phyloP scores from a whole-genome alignment of 1,139 yeast genomes.

The Citeromyces hawaiiensis region DNA sequence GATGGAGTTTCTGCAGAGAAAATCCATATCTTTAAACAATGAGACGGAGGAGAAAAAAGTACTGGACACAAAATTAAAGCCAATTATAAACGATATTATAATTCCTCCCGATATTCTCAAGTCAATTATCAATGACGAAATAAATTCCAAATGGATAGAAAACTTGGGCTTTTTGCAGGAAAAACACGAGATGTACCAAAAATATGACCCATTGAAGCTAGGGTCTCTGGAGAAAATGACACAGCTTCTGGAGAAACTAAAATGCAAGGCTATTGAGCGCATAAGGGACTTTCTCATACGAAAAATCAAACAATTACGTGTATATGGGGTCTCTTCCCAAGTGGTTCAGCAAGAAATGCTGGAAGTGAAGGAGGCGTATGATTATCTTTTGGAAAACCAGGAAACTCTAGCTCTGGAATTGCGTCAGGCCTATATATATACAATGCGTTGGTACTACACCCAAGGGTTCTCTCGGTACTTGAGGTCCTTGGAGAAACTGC shows the following conservation, averaged over 20 bases:
- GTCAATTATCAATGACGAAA: slow-evolving; percentile 31
- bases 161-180: slow-evolving; percentile 43
- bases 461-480: slow-evolving; percentile 70
- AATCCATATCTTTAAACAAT: slow-evolving; percentile 44
- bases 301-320: slow-evolving; percentile 53
- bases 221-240: slow-evolving; percentile 23
- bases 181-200: slow-evolving; percentile 34
- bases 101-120: slow-evolving; percentile 58
- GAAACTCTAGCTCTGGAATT: slow-evolving; percentile 64
- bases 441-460: slow-evolving; percentile 89
- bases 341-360: slow-evolving; percentile 57
- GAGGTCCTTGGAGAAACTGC: slow-evolving; percentile 58
- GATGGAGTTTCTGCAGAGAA: slow-evolving; percentile 39
- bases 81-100: slow-evolving; percentile 58
- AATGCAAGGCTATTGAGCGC: slow-evolving; percentile 51
- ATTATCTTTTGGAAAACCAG: slow-evolving; percentile 41
- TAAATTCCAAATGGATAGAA: slow-evolving; percentile 43
- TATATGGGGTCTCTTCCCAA: slow-evolving; percentile 46
- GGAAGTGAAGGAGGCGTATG: slow-evolving; percentile 43
- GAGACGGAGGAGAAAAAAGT: slow-evolving; percentile 42
- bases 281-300: slow-evolving; percentile 55
- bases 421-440: slow-evolving; percentile 66
- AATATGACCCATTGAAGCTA: slow-evolving; percentile 14
- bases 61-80: slow-evolving; percentile 48
- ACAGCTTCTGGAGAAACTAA: slow-evolving; percentile 27